These are phyloP conservation scores for Neurospora sp. DNA, from an alignment of 495 filamentous ascomycete species.

Conservation along the genomic window DNA sequence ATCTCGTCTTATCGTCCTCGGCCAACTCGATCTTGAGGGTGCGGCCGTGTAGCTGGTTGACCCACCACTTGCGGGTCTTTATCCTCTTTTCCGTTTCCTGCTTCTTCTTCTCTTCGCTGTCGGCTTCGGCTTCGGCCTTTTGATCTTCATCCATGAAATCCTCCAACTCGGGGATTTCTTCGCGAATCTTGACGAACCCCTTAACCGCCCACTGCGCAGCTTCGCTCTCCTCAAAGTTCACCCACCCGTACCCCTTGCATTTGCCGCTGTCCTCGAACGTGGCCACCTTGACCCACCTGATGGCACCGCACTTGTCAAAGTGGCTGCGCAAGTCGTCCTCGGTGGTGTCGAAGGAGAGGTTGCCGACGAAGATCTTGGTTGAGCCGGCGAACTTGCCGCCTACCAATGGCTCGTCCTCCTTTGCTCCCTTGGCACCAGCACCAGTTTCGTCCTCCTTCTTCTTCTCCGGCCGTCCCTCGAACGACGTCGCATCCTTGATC, in stretches of 20 bases:
- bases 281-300: conserved; percentile 72
- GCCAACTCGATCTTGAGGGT: conserved; percentile 83
- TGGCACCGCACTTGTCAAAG: conserved; percentile 70
- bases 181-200: conserved; percentile 60
- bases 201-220: conserved; percentile 68
- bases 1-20: conserved; percentile 74
- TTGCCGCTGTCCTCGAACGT: conserved; percentile 96
- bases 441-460: conserved; percentile 19
- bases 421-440: conserved; percentile 8
- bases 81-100: conserved; percentile 35
- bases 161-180: conserved; percentile 43
- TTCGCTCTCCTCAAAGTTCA: conserved; percentile 72
- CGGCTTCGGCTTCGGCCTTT: conserved; percentile 28
- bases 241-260: conserved; percentile 95
- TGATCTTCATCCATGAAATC: conserved; percentile 48
- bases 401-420: conserved; percentile 16
- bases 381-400: conserved; percentile 23
- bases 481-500: conserved; percentile 85
- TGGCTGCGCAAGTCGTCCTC: conserved; percentile 70
- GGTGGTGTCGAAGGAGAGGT: conserved; percentile 76
- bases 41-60: conserved; percentile 70
- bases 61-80: conserved; percentile 62
- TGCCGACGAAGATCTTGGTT: conserved; percentile 83
- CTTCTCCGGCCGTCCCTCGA: conserved; percentile 60
- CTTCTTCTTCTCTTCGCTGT: conserved; percentile 6